These are phyloP conservation scores for Penicillium corylophilum DNA, from an alignment of 2,329 filamentous ascomycete species.

Conservation along the genomic window DNA sequence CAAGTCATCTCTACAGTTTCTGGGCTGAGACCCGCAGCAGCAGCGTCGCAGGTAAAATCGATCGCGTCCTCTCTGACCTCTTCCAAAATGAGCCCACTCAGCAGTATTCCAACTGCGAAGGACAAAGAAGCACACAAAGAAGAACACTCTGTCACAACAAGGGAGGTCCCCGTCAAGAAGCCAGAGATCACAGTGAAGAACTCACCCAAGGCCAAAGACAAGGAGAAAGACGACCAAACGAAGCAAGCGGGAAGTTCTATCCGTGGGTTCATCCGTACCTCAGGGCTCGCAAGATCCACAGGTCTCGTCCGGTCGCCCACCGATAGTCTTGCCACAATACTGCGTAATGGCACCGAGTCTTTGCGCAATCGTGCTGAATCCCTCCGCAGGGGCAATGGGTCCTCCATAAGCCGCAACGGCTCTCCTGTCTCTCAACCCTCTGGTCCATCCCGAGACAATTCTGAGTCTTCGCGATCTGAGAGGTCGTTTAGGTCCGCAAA, in stretches of 20 bases:
- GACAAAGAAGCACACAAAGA: slow-evolving; percentile 9
- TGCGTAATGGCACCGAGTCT: slow-evolving; percentile 23
- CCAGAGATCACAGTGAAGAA: not conserved
- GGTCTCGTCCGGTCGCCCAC: slow-evolving; percentile 29
- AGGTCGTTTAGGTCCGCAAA: slow-evolving; percentile 19
- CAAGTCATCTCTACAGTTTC: slow-evolving; percentile 27
- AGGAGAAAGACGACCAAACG: slow-evolving; percentile 2
- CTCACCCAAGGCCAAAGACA: not conserved
- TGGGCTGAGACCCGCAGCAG: slow-evolving; percentile 26
- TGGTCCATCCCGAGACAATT: slow-evolving; percentile 20
- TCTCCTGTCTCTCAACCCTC: slow-evolving; percentile 13
- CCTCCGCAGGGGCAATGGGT: slow-evolving; percentile 18
- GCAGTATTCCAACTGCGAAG: slow-evolving; percentile 15
- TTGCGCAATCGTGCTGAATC: slow-evolving; percentile 23
- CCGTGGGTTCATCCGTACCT: slow-evolving; percentile 41
- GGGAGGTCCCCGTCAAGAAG: not conserved
- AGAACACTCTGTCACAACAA: not conserved
- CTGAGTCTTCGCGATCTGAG: slow-evolving; percentile 22
- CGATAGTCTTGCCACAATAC: slow-evolving; percentile 24
- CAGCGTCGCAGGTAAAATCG: slow-evolving; percentile 25
- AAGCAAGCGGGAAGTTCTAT: slow-evolving; percentile 25
- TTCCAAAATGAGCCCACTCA: slow-evolving; percentile 17
- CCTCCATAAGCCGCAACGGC: slow-evolving; percentile 15
- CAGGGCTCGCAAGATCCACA: slow-evolving; percentile 28
- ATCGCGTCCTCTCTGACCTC: slow-evolving; percentile 20